Evolutionary conservation across 495 filamentous ascomycete genomes (phyloP).

Genomic region (Penicillium verhagenii): DNA sequence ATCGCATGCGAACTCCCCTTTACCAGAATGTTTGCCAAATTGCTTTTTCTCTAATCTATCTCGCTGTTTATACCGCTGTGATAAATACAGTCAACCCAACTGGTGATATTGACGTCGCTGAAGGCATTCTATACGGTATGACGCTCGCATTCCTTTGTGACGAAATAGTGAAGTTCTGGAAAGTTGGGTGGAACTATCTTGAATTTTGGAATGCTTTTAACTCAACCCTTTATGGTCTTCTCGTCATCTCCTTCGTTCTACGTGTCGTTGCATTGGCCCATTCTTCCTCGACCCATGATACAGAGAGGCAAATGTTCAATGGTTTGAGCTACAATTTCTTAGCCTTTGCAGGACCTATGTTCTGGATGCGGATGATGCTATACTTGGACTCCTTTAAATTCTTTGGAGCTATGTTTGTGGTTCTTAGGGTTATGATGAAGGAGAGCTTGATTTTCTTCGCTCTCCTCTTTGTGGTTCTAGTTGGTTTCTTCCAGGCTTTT

Average conservation of each 20-base stretch:
- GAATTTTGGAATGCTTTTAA: constrained; percentile 98
- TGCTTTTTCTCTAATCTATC: constrained; percentile 75
- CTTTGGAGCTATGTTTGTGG: constrained; percentile 96
- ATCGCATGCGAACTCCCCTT: constrained; percentile 84
- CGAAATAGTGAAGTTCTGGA: constrained; percentile 84
- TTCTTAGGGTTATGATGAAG: constrained; percentile 98
- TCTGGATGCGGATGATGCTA: constrained; percentile 90
- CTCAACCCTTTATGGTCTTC: constrained; percentile 69
- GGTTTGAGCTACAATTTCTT: constrained; percentile 85
- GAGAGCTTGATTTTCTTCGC: constrained; percentile 98
- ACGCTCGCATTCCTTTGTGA: constrained; percentile 92
- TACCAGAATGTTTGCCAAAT: constrained; percentile 93
- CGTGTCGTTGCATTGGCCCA: constrained; percentile 76
- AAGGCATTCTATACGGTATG: constrained; percentile 83
- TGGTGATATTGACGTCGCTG: constrained; percentile 81
- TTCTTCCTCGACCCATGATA: constrained; percentile 45
- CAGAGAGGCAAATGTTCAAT: constrained; percentile 65
- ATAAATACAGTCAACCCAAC: constrained; percentile 85
- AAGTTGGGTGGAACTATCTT: constrained; percentile 83
- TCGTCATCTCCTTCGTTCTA: constrained; percentile 72
- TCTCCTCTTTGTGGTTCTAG: constrained; percentile 77
- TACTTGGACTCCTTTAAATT: constrained; percentile 94
- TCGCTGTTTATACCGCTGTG: constrained; percentile 81
- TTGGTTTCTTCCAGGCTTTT: constrained; percentile 94
- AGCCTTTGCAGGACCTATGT: constrained; percentile 92